Conservation (phyloP, 257 asterid genomes). For the Buddleja alternifolia region DNA sequence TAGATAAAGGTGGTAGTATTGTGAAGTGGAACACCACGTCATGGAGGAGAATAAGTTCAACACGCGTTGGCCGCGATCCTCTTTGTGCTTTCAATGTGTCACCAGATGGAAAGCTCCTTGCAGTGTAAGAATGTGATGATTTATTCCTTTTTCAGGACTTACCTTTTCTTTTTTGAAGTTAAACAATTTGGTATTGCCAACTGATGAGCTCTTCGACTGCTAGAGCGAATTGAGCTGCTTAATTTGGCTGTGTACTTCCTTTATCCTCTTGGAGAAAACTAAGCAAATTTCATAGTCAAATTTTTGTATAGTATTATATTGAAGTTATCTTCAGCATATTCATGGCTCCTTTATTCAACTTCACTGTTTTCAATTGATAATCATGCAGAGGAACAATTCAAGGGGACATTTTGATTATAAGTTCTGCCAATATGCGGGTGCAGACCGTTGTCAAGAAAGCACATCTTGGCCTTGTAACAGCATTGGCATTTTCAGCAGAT, state of each 20-base stretch:
- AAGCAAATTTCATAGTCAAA: not conserved
- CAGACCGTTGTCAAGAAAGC: conserved; percentile 68
- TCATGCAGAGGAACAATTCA: conserved; percentile 81
- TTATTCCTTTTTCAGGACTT: not conserved
- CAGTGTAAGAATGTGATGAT: conserved; percentile 56
- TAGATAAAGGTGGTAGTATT: conserved; percentile 67
- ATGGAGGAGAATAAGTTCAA: conserved; percentile 74
- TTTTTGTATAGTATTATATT: not conserved
- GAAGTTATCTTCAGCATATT: conserved; percentile 8
- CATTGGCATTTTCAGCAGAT: conserved; percentile 76
- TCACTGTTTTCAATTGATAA: conserved; percentile 28
- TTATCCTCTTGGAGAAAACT: conserved; percentile 2
- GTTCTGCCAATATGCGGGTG: conserved; percentile 55
- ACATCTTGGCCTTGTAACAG: conserved; percentile 87
- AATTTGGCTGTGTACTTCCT: not conserved
- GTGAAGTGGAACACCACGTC: conserved; percentile 70
- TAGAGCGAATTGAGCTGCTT: not conserved
- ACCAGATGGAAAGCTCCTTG: conserved; percentile 80
- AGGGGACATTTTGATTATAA: conserved; percentile 69
- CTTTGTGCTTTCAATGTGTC: conserved; percentile 88
- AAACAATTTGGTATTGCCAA: not conserved
- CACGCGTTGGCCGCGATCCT: conserved; percentile 60
- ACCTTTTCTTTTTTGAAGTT: conserved; percentile 11
- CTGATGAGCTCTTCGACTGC: conserved; percentile 22
- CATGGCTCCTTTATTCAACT: conserved; percentile 4